A percentile compares a stretch with the other conserved stretches of the same genome.
phyloP scores from a whole-genome alignment of 2,329 filamentous ascomycete genomes.

The Claviceps sp. region DNA sequence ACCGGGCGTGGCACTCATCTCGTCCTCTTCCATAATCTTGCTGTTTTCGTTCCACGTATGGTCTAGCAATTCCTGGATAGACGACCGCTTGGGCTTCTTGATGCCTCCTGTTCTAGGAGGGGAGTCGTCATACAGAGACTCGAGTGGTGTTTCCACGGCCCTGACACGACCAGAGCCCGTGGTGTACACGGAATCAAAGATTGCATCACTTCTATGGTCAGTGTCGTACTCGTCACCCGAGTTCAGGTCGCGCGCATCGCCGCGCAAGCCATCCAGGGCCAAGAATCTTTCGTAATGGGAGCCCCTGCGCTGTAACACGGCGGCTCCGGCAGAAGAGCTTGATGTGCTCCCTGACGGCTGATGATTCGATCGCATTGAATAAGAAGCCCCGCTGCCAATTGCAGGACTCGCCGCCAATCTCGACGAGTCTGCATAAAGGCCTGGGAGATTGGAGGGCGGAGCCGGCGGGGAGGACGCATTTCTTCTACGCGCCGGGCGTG shows the following conservation, averaged over 20 bases:
- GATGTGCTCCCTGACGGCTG: slow-evolving; percentile 30
- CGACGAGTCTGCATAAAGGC: slow-evolving; percentile 39
- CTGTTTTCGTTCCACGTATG: slow-evolving; percentile 40
- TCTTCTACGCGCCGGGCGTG: slow-evolving; percentile 22
- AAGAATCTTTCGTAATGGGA: slow-evolving; percentile 29
- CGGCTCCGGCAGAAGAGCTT: slow-evolving; percentile 24
- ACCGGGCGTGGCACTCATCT: slow-evolving; percentile 39
- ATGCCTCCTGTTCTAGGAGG: slow-evolving; percentile 45
- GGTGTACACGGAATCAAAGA: slow-evolving; percentile 65
- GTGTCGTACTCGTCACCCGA: slow-evolving; percentile 65
- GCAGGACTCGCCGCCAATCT: slow-evolving; percentile 34
- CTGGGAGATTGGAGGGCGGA: slow-evolving; percentile 36
- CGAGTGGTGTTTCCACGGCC: slow-evolving; percentile 56
- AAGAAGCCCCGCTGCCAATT: slow-evolving; percentile 23
- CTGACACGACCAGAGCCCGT: slow-evolving; percentile 52
- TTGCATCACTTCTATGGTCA: slow-evolving; percentile 65
- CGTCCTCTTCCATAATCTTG: slow-evolving; percentile 51
- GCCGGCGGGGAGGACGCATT: slow-evolving; percentile 43
- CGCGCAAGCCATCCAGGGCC: slow-evolving; percentile 56
- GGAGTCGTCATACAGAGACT: slow-evolving; percentile 73
- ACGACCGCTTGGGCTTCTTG: slow-evolving; percentile 39
- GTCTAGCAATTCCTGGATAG: slow-evolving; percentile 45
- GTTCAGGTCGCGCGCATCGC: slow-evolving; percentile 48
- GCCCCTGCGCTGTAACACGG: slow-evolving; percentile 24
- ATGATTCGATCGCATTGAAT: slow-evolving; percentile 21